A percentile compares a stretch with the other conserved stretches of the same genome.
Conservation (phyloP, 108 stramenopile species). For the Hondaea fermentalgiana region DNA sequence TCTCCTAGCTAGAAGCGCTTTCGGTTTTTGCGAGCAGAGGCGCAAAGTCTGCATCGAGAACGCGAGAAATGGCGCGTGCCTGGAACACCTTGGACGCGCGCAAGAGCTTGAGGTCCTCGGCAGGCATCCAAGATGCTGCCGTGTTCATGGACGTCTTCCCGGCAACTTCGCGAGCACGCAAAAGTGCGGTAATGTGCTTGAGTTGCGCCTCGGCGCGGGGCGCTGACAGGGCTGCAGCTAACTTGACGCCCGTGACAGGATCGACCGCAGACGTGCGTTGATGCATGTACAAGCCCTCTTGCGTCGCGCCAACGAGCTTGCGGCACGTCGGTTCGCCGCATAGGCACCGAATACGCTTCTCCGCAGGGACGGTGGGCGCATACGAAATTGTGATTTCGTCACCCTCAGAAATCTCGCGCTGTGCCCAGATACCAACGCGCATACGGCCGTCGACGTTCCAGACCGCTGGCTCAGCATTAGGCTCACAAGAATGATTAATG, state of each 20-base stretch:
- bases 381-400: not conserved
- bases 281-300: not conserved
- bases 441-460: not conserved
- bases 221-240: not conserved
- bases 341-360: not conserved
- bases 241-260: not conserved
- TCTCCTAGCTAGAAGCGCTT: too few species aligned
- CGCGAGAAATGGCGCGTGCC: not conserved
- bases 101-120: not conserved
- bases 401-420: not conserved
- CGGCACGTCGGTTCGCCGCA: not conserved
- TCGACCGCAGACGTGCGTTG: not conserved
- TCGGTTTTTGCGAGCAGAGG: not conserved
- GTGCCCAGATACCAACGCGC: not conserved
- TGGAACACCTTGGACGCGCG: not conserved
- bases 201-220: not conserved
- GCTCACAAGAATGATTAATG: not conserved
- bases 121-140: not conserved
- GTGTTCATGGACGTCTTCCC: not conserved
- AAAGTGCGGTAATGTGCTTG: not conserved
- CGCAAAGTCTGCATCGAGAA: not conserved
- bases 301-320: not conserved
- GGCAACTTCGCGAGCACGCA: not conserved
- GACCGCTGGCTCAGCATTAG: not conserved
- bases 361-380: not conserved